Conservation (phyloP, 2,329 filamentous ascomycete genomes). For the Parastagonospora nodorum region DNA sequence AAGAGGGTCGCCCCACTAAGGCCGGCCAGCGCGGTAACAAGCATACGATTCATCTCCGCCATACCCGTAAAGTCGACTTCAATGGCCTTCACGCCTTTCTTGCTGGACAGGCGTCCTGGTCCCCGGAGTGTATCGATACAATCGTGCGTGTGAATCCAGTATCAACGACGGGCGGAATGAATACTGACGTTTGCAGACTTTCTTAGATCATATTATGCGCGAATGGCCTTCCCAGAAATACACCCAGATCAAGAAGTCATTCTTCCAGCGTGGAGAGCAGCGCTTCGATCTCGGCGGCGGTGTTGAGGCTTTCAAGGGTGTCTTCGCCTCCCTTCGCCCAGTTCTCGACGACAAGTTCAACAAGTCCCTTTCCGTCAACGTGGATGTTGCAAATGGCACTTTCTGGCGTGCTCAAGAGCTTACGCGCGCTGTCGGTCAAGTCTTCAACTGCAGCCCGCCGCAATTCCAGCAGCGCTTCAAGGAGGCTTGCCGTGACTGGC, state of each 20-base stretch:
- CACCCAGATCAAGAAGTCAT: constrained; percentile 77
- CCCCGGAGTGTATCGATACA: too few relatives aligned
- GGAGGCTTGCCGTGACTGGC: constrained; percentile 33
- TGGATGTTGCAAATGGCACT: constrained; percentile 88
- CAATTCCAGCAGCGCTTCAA: constrained; percentile 18
- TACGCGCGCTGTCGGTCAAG: constrained; percentile 41
- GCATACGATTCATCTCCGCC: constrained; percentile 66
- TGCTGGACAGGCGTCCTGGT: constrained; percentile 55
- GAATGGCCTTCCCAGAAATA: constrained; percentile 73
- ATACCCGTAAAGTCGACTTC: constrained; percentile 72
- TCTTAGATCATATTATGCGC: constrained; percentile 84
- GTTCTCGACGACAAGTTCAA: constrained; percentile 60
- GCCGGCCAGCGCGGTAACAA: constrained; percentile 47
- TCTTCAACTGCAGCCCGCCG: constrained; percentile 32
- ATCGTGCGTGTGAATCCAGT: too few relatives aligned
- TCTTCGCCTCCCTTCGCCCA: constrained; percentile 83
- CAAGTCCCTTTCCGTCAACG: constrained; percentile 76
- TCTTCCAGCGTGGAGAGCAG: constrained; percentile 67
- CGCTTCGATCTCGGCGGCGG: constrained; percentile 63
- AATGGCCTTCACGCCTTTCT: constrained; percentile 69
- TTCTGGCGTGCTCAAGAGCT: constrained; percentile 69
- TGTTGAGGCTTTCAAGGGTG: constrained; percentile 83
- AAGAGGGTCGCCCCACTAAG: constrained; percentile 49
- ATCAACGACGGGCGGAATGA: too few relatives aligned
- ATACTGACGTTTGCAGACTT: too few relatives aligned